Evolutionary conservation across 192 early-diverging fungal genomes (phyloP).

Genomic region (Funneliformis mosseae): DNA sequence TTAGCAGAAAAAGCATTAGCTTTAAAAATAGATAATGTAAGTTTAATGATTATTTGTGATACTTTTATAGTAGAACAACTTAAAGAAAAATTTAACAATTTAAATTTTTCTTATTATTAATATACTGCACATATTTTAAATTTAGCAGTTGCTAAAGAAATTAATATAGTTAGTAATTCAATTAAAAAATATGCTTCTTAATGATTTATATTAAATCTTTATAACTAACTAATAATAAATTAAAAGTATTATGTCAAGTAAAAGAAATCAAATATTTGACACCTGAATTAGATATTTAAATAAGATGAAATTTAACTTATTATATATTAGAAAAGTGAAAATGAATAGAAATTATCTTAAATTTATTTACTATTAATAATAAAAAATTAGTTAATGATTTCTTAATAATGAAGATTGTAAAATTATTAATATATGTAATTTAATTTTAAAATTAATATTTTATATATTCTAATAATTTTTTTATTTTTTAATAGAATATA

Average conservation of each 20-base stretch:
- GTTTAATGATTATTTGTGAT: too few species aligned
- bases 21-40: too few species aligned
- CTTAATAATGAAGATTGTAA: too few species aligned
- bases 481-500: neutral
- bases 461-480: neutral
- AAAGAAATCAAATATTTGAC: neutral
- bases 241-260: neutral
- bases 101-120: neutral
- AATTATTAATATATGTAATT: too few species aligned
- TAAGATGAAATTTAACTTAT: neutral
- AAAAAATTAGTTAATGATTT: too few species aligned
- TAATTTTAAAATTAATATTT: neutral
- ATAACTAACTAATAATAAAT: too few species aligned
- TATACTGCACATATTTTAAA: conserved; percentile 7
- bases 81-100: neutral
- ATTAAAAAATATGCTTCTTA: neutral
- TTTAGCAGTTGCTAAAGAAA: neutral
- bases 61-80: neutral
- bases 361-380: too few species aligned
- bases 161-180: neutral
- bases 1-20: too few species aligned
- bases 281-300: neutral
- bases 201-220: neutral
- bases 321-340: too few species aligned
- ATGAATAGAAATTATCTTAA: too few species aligned